Conservation (phyloP, 352 stramenopile species). For the Aphanomyces invadans region DNA sequence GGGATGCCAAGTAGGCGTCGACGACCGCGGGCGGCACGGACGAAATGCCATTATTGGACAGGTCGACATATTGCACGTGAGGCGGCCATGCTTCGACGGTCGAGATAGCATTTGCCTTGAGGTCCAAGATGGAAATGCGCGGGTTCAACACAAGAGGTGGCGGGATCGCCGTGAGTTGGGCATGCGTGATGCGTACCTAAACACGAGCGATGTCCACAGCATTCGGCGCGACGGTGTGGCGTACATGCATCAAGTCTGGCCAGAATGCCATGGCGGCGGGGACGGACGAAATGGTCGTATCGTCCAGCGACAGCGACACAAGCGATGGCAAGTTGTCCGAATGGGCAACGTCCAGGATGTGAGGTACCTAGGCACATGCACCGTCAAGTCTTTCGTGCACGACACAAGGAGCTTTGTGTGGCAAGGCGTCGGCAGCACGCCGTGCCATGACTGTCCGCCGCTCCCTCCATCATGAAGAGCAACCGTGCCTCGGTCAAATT, state of each 20-base stretch:
- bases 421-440: too few relatives aligned
- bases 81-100: neutral
- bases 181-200: conserved; percentile 9
- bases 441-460: too few relatives aligned
- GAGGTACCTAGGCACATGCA: conserved; percentile 11
- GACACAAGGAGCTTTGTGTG: too few relatives aligned
- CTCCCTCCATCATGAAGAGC: neutral
- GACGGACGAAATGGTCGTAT: neutral
- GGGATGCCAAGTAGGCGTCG: neutral
- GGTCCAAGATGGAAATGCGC: neutral
- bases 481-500: neutral
- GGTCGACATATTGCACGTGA: neutral
- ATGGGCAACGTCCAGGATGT: neutral
- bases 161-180: neutral
- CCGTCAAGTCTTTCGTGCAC: too few relatives aligned
- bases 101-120: neutral
- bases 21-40: neutral
- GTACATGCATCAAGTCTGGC: neutral
- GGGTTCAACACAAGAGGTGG: neutral
- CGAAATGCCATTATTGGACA: conserved; percentile 6
- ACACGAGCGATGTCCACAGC: neutral
- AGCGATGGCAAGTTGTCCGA: neutral
- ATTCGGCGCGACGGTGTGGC: neutral
- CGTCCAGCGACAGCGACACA: conserved; percentile 4
- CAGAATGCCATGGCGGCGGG: neutral